Evolutionary conservation across 208 protist species (phyloP), one percentile per base, ranked within the genome.

Genomic region (Leishmania braziliensis): DNA sequence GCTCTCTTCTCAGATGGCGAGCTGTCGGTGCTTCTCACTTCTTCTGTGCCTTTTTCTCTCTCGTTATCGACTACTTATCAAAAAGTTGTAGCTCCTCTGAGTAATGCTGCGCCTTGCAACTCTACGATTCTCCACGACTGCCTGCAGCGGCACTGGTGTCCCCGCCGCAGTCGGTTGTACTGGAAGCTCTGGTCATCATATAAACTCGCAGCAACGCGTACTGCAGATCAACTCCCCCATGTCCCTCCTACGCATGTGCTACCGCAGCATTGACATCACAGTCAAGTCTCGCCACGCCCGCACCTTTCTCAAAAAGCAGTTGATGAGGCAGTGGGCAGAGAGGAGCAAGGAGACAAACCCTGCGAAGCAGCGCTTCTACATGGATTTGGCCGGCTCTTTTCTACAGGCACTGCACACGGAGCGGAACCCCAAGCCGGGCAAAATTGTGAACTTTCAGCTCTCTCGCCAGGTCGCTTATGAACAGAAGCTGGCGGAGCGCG

Each of bases 241-340:
- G 63, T 91, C 91, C 23, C 80, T 98, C 16, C 89, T 98, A n/a
- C 90, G 95, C 29, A 98, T 98, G 95, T 96, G 93, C 86, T 96
- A 96, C 86, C 91, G 93, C n/a, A 95, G 91, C 74, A 96, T 98
- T 71, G 95, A 98, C 87, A 96, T 98, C 62, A 85, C 79, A 33
- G 93, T 98, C 51, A 95, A 96, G 78, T 96, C 93, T 23, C 88
- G 95, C 78, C 93, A 96, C 84, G 95, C 92, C 8, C 91, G 95
- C 71, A 89, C 83, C 58, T 98, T 96, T 85, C 81, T 98, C 33
- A 94, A 95, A 82, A 93, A 92, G 78, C 91, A 88, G 4, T 84
- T 98, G 39, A 93, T 98, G 18, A 84, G 92, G 71, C 87, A 95
- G 75, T 98, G 95, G 93, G 85, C 79, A 3, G 86, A 86, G 77